Evolutionary conservation across 169 alveolate species (phyloP), one percentile per base, ranked within the genome.

Genomic region (Cytauxzoon felis): DNA sequence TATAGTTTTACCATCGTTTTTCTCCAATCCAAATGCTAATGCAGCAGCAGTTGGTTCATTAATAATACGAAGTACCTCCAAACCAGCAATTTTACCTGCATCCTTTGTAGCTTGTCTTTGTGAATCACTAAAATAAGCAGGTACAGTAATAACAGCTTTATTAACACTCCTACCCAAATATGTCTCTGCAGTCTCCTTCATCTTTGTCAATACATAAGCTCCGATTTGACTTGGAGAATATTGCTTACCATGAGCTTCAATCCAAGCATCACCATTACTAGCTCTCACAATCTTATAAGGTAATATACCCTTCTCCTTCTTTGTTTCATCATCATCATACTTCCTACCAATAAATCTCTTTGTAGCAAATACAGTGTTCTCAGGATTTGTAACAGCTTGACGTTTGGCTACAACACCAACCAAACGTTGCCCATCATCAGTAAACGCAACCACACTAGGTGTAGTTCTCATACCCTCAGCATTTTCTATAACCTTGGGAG

Each of bases 1-100:
- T 43, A 90, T 89, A 23, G 95, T 91, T 83, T 89, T 88, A 43
- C 95, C 95, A 54, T 93, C 98, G 49, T 90, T 94, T 88, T 95
- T 95, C 62, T 98, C 99, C 67, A 95, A 85, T 29, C 99, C 99
- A 81, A 92, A 96, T 11, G 99, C 99, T 69, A 96, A 84, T 0
- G 99, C 99, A 36, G 99, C 99, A 21, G 99, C 99, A 1, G 99
- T 96, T 24, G 99, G 99, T 87, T 98, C 99, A 90, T 98, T 97
- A 72, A 97, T 96, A 78, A 96, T 97, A 63, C 99, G 92, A 64
- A 91, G 71, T 11, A 80, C 99, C 32, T 93, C 95, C 42, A 96
- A 86, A 16, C 97, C 97, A 11, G 99, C 96, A 60, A 96, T 96
- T 59, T 90, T 89, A 24, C 98, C 99, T 5, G 98, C 98, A 79